Percentiles rank a stretch among this genome's conserved stretches.
Evolutionary conservation across 192 early-diverging fungal species (phyloP).

Genomic region (Kickxella alabastrina): DNA sequence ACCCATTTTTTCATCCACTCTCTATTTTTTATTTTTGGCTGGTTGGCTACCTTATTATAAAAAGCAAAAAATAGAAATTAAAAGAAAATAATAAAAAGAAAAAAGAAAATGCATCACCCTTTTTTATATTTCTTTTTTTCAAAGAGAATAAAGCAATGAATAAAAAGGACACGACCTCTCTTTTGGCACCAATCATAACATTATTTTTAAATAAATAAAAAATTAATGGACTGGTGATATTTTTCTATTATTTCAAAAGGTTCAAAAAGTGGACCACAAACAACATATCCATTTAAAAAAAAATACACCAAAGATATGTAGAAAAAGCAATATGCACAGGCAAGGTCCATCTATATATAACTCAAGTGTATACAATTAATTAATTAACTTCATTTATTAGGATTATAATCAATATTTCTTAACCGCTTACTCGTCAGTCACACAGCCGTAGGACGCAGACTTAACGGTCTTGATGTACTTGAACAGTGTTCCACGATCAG

Average conservation of each 20-base stretch:
- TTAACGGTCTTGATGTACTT: constrained; percentile 91
- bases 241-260: background rate
- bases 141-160: background rate
- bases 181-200: background rate
- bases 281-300: background rate
- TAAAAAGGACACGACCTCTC: no score
- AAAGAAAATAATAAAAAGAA: background rate
- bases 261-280: background rate
- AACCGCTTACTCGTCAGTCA: constrained; percentile 85
- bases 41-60: no score
- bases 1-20: no score
- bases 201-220: background rate
- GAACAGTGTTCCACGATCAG: constrained; percentile 79
- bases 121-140: constrained; percentile 1
- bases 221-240: background rate
- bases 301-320: background rate
- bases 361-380: background rate
- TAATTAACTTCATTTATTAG: background rate
- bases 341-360: no score
- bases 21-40: no score
- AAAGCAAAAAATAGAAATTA: background rate
- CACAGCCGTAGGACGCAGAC: constrained; percentile 75
- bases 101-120: background rate
- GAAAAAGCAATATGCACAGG: no score
- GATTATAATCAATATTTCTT: no score